Evolutionary conservation across 371 early-diverging fungal species (phyloP).

Genomic region (Mucor velutinosus): DNA sequence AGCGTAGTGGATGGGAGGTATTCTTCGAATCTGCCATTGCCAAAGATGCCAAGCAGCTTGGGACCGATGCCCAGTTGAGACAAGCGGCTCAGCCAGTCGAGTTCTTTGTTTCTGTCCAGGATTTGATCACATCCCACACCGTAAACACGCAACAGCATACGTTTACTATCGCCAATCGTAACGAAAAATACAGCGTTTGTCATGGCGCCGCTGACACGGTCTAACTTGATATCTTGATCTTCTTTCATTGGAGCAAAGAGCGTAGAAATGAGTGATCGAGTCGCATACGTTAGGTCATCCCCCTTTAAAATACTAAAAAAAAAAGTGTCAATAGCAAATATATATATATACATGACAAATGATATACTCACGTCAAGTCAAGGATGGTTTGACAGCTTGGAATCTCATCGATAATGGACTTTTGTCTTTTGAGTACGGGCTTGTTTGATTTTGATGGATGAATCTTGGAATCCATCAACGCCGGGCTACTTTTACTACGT

Average conservation of each 20-base stretch:
- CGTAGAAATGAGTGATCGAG: slow-evolving; percentile 18
- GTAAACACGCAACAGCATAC: slow-evolving; percentile 75
- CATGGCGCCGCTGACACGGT: slow-evolving; percentile 82
- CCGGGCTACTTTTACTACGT: slow-evolving; percentile 27
- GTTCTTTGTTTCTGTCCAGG: slow-evolving; percentile 76
- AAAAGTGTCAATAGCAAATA: not conserved
- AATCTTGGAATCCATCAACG: slow-evolving; percentile 8
- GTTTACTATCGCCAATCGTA: slow-evolving; percentile 38
- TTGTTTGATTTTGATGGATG: not conserved
- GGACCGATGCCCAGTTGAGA: slow-evolving; percentile 79
- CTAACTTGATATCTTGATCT: slow-evolving; percentile 41
- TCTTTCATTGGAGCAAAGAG: slow-evolving; percentile 35
- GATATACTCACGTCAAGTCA: slow-evolving; percentile 33
- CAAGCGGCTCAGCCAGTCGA: slow-evolving; percentile 76
- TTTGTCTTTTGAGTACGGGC: not conserved
- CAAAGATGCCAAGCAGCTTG: slow-evolving; percentile 78
- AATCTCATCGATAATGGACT: slow-evolving; percentile 5
- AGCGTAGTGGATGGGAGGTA: slow-evolving; percentile 80
- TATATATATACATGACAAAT: not conserved
- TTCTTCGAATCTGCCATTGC: slow-evolving; percentile 89
- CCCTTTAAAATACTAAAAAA: slow-evolving; percentile 30
- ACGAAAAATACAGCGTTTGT: slow-evolving; percentile 87
- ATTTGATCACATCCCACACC: slow-evolving; percentile 80
- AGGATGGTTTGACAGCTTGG: slow-evolving; percentile 30
- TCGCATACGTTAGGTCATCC: slow-evolving; percentile 25